These are phyloP conservation scores for Sedum album DNA, from an alignment of 164 flowering plant genomes.

Conservation along the genomic window DNA sequence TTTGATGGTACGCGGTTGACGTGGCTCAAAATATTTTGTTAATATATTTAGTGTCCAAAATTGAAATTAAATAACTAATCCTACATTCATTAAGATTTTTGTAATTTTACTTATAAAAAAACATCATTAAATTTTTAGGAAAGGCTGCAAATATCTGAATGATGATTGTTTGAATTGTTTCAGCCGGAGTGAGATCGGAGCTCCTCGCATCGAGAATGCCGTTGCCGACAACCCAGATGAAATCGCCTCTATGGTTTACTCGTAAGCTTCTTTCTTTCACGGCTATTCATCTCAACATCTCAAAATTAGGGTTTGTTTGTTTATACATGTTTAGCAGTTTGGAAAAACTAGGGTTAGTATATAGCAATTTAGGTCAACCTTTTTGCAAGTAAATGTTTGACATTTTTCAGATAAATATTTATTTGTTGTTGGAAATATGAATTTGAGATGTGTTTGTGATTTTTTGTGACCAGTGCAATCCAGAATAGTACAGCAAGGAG, in stretches of 20 bases:
- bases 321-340: not conserved
- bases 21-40: too few species aligned
- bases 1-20: too few species aligned
- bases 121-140: too few species aligned
- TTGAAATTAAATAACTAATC: too few species aligned
- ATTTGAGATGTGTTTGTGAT: too few species aligned
- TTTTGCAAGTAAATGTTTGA: not conserved
- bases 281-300: not conserved
- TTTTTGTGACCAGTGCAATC: not conserved
- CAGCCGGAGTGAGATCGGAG: not conserved
- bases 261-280: not conserved
- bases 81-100: too few species aligned
- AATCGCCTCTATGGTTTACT: constrained; percentile 1
- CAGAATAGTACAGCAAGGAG: not conserved
- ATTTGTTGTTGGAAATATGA: not conserved
- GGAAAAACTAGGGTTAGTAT: too few species aligned
- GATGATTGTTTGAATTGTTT: too few species aligned
- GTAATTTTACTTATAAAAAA: too few species aligned
- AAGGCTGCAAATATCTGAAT: too few species aligned
- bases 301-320: not conserved
- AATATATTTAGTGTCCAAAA: too few species aligned
- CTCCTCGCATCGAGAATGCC: not conserved
- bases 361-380: too few species aligned
- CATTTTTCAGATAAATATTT: not conserved
- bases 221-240: not conserved